Base-by-base conservation (phyloP, 2,329 filamentous ascomycete species). In the Cladosporium cucumerinum region DNA sequence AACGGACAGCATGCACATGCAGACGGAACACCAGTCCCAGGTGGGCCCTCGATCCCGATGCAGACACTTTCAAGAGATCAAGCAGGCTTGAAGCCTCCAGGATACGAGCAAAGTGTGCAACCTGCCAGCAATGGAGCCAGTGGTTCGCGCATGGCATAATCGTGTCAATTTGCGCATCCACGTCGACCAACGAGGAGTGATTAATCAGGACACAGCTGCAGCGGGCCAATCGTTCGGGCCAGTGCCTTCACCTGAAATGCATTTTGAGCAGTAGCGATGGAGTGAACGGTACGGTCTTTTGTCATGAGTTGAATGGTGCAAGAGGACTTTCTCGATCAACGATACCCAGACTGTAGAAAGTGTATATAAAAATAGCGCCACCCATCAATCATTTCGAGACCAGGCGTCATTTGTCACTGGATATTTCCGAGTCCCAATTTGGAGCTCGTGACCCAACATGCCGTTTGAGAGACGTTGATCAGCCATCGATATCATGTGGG, bases 11-110 rank as follows among this genome's bases (percentile, higher is more conserved):
- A 12, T 2, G 4, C 23, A 16, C n/a, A n/a, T 5, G 25, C 14
- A 25, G n/a, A 57, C 48, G 18, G 30, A 58, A 10, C 39, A 52
- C 21, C 54, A 61, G 1, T 63, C 66, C 30, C 61, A 32, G 52
- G 39, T 3, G 62, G 57, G 28, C 71, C 67, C 3, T 68, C 76
- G 10, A 72, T 80, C 43, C 80, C 80, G 3, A 67, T 79, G 59
- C 75, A 77, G 57, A 75, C 78, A 1, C 68, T 81, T 10, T 73
- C 73, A 28, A 72, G 78, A 57, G 74, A 78, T 18, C 71, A 73
- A 11, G 69, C 70, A 12, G 75, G 76, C 18, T 66, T 76, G 36
- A 78, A 78, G 67, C 79, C 77, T 51, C 80, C 80, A 1, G 77
- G 76, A n/a, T 82, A 82, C 65, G 65, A 71, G 3, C 73, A 76